These are phyloP conservation scores for Stentor roeselii DNA, from an alignment of 73 alveolate genomes.

Conservation along the genomic window DNA sequence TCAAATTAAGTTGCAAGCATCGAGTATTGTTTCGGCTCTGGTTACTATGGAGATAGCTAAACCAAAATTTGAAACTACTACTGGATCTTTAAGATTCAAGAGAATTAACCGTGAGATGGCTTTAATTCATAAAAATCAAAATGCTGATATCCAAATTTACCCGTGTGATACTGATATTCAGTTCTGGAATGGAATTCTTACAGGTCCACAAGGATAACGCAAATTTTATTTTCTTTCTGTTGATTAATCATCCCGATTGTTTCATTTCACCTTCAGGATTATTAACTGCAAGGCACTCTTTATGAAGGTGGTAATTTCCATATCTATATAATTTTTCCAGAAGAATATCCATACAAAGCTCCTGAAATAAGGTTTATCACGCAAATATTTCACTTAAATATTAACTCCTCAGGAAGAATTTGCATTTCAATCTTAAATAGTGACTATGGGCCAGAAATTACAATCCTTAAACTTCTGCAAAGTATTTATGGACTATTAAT, in stretches of 20 bases:
- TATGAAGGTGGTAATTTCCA: conserved; percentile 74
- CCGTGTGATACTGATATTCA: conserved; percentile 33
- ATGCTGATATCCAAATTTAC: conserved; percentile 26
- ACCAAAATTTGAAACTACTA: background rate
- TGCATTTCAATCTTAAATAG: conserved; percentile 57
- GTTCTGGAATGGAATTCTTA: conserved; percentile 37
- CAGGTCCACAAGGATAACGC: conserved; percentile 52
- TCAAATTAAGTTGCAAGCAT: too few relatives aligned
- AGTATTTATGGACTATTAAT: conserved; percentile 54
- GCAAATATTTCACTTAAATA: conserved; percentile 69
- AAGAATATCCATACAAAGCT: conserved; percentile 73
- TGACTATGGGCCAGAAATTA: conserved; percentile 65
- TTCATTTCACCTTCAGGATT: too few relatives aligned
- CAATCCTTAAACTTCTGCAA: conserved; percentile 47
- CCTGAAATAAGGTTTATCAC: conserved; percentile 64
- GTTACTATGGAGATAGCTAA: too few relatives aligned
- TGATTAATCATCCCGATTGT: too few relatives aligned
- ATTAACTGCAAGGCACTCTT: too few relatives aligned
- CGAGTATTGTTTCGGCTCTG: too few relatives aligned
- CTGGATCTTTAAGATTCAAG: background rate
- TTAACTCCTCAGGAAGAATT: conserved; percentile 55
- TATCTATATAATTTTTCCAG: conserved; percentile 46
- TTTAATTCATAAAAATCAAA: background rate
- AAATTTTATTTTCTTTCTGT: too few relatives aligned
- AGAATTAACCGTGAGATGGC: conserved; percentile 31